Conservation (phyloP, 441 rosid species). For the Bruguiera hainesii region DNA sequence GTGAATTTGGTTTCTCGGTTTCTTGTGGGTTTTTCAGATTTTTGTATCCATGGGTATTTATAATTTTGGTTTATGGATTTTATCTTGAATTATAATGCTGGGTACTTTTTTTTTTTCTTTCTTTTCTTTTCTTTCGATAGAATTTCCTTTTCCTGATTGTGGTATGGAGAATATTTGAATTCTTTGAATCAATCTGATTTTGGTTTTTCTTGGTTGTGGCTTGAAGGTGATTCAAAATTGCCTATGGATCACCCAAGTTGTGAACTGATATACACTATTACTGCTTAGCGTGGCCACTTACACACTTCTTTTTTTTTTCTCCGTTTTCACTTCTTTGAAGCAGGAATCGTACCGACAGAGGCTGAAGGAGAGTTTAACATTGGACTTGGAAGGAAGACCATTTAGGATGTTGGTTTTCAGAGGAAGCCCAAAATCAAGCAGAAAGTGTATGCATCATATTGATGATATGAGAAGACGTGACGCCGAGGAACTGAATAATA, state of each 20-base stretch:
- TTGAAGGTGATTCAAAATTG: too few species aligned
- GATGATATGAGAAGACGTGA: slow-evolving; percentile 40
- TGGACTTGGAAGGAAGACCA: slow-evolving; percentile 45
- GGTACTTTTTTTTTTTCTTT: too few species aligned
- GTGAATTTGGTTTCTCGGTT: neutral
- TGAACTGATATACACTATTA: too few species aligned
- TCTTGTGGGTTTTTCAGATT: neutral
- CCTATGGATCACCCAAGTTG: too few species aligned
- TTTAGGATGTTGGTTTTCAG: slow-evolving; percentile 49
- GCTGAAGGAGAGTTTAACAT: slow-evolving; percentile 32
- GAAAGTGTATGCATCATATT: slow-evolving; percentile 24
- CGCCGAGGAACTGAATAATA: slow-evolving; percentile 18
- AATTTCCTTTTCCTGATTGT: too few species aligned
- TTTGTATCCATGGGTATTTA: neutral
- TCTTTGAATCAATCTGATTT: too few species aligned
- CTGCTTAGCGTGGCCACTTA: neutral
- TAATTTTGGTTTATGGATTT: neutral
- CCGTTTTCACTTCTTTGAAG: neutral
- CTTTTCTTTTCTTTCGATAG: too few species aligned
- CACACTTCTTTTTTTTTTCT: neutral
- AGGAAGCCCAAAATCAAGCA: slow-evolving; percentile 45
- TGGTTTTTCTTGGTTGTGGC: too few species aligned
- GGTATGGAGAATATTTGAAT: too few species aligned
- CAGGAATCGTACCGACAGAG: slow-evolving; percentile 38
- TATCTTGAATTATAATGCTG: too few species aligned